These are phyloP conservation scores for Heliamphora pulchella DNA, from an alignment of 179 eudicot genomes.

Conservation along the genomic window DNA sequence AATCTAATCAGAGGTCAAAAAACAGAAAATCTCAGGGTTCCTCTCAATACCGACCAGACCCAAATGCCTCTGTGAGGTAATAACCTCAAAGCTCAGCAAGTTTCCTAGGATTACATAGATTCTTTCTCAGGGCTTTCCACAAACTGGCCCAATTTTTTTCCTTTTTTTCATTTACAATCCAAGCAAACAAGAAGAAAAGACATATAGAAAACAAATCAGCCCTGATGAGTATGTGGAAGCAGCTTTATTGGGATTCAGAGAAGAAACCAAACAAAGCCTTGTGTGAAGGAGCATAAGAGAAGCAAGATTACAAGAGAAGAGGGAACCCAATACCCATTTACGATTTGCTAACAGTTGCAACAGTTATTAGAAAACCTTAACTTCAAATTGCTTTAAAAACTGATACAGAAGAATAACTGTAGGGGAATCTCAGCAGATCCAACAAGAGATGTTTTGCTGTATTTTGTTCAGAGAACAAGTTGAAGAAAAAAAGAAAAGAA, in stretches of 20 bases:
- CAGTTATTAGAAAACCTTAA: background rate
- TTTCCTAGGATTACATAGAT: background rate
- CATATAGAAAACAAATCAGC: background rate
- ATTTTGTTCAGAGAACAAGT: background rate
- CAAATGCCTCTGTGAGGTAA: background rate
- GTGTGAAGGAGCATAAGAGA: background rate
- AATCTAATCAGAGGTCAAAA: background rate
- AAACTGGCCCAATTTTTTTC: background rate
- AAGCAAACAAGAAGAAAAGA: slow-evolving; percentile 7
- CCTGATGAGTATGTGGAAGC: background rate
- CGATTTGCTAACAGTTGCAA: background rate
- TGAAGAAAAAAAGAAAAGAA: background rate
- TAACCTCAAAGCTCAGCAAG: slow-evolving; percentile 1
- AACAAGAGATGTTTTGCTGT: background rate
- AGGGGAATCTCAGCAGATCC: slow-evolving; percentile 3
- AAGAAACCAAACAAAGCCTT: background rate
- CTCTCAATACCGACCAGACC: background rate
- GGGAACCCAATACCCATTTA: slow-evolving; percentile 1
- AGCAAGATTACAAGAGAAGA: background rate
- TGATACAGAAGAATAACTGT: background rate
- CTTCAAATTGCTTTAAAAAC: background rate
- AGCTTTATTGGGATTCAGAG: background rate
- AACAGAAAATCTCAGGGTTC: background rate
- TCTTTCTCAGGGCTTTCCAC: background rate
- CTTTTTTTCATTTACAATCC: background rate